Base-by-base conservation (phyloP, 1,284 basidiomycete species). In the Rhodotorula sp. region DNA sequence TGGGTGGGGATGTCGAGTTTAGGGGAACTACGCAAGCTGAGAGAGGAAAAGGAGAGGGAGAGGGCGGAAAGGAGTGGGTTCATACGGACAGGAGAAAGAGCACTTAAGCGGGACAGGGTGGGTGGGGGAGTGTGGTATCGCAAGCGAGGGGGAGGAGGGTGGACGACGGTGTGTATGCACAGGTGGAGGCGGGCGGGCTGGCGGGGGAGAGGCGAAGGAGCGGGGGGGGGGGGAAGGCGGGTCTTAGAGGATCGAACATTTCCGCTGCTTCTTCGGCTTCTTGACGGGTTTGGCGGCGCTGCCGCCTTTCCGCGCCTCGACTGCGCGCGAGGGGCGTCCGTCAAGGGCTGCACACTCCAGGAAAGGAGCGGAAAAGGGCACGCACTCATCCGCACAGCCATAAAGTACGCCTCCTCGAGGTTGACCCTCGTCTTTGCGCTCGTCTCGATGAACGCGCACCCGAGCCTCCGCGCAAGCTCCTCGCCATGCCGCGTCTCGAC, bases 391-490 rank as follows among this genome's bases (percentile, higher is more conserved):
- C 39, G 39, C 27, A 80, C 81, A 10, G 82, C 81, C 3, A 74
- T 79, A 62, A 81, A 81, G 75, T 81, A 83, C 27, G 81, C 82
- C 46, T 76, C 61, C 69, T 83, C 82, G 55, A 83, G 74, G 62
- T 82, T 81, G 65, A 79, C 79, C 69, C 81, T 79, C 39, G 82
- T 82, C 75, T 83, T 83, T 36, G 82, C 82, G 39, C 80, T 81
- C 58, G 79, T 80, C 69, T 83, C 82, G 71, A 81, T 72, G 65
- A 83, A 82, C 67, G 79, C 79, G 77, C 81, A 82, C 13, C 81
- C 80, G 5, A 83, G 60, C 46, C 79, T 73, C 68, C 77, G 76
- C 46, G 82, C 82, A 10, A 82, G 59, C 27, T 79, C 79, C 39
- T 76, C 72, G 4, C 82, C 82, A 57, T 82, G 81, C 37, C 81